These are phyloP conservation scores for Trichoderma arundinaceum DNA, from an alignment of 2,329 filamentous ascomycete species.

Conservation along the genomic window DNA sequence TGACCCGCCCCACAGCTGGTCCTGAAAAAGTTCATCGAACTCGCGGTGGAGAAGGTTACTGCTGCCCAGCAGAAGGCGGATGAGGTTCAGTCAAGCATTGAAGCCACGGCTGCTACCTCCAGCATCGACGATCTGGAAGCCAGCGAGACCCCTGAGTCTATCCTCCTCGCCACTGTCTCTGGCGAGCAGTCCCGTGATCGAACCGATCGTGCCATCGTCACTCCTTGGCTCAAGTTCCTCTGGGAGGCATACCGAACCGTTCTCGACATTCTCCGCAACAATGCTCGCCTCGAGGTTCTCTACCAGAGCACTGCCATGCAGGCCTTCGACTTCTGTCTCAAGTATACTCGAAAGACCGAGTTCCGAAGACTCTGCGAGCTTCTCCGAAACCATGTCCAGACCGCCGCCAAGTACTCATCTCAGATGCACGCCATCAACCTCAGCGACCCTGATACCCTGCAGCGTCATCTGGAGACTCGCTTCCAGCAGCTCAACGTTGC, in stretches of 20 bases:
- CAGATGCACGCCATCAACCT: slow-evolving; percentile 99
- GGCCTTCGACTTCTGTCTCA: slow-evolving; percentile 98
- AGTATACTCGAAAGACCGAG: slow-evolving; percentile 98
- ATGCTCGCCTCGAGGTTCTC: slow-evolving; percentile 94
- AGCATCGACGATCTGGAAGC: slow-evolving; percentile 96
- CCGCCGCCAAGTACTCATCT: slow-evolving; percentile 96
- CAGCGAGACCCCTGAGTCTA: slow-evolving; percentile 96
- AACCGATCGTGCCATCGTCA: slow-evolving; percentile 97
- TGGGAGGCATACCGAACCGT: slow-evolving; percentile 99
- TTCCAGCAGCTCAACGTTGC: slow-evolving; percentile 99
- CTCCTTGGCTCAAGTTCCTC: slow-evolving; percentile 98
- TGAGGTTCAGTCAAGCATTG: slow-evolving; percentile 86
- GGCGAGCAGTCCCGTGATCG: slow-evolving; percentile 97
- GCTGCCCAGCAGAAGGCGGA: slow-evolving; percentile 96
- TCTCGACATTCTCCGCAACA: slow-evolving; percentile 98
- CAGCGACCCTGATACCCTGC: slow-evolving; percentile 94
- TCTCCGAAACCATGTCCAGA: slow-evolving; percentile 97
- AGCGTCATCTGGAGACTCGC: slow-evolving; percentile 95
- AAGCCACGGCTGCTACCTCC: slow-evolving; percentile 66
- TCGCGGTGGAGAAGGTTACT: slow-evolving; percentile 94
- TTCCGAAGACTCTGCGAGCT: slow-evolving; percentile 98
- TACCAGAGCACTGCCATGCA: slow-evolving; percentile 98
- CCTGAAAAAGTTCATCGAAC: slow-evolving; percentile 96
- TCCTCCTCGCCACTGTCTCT: slow-evolving; percentile 95
- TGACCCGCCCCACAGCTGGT: slow-evolving; percentile 65